phyloP scores from a whole-genome alignment of 352 stramenopile species.

The Blastocystis sp. region DNA sequence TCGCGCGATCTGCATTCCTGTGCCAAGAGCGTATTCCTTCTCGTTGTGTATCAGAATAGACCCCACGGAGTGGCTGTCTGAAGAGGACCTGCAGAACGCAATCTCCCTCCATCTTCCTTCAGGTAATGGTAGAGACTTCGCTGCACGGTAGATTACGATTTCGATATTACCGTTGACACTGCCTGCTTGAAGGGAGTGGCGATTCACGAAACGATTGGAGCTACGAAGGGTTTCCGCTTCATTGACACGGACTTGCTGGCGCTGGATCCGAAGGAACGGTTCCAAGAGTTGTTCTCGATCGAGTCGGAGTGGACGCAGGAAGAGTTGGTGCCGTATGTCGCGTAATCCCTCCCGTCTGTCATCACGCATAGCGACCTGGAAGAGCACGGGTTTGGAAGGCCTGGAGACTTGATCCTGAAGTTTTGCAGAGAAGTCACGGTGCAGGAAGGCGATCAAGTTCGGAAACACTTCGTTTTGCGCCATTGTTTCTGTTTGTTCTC shows the following conservation, averaged over 20 bases:
- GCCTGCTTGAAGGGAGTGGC: constrained; percentile 4
- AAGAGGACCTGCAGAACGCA: constrained; percentile 27
- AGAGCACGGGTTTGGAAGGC: constrained; percentile 17
- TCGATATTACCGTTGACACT: constrained; percentile 32
- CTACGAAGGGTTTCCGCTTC: constrained; percentile 21
- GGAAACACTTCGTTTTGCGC: constrained; percentile 46
- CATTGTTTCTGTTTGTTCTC: constrained; percentile 61
- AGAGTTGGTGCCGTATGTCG: constrained; percentile 44
- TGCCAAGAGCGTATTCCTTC: background rate
- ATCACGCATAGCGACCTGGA: constrained; percentile 40
- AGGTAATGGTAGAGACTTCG: background rate
- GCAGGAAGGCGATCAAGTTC: background rate
- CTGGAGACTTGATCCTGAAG: constrained; percentile 63
- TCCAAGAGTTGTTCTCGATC: constrained; percentile 44
- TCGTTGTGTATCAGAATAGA: background rate
- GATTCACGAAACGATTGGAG: background rate
- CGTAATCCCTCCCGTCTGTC: background rate
- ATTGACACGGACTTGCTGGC: constrained; percentile 34
- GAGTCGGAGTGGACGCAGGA: constrained; percentile 70
- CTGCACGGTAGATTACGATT: constrained; percentile 38
- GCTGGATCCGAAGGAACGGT: constrained; percentile 28
- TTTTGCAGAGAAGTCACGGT: constrained; percentile 55
- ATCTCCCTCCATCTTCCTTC: constrained; percentile 12
- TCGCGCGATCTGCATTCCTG: constrained; percentile 20
- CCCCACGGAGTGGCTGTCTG: background rate